These are phyloP conservation scores for Starmerella tilneyi DNA, from an alignment of 805 yeast species.

Conservation along the genomic window DNA sequence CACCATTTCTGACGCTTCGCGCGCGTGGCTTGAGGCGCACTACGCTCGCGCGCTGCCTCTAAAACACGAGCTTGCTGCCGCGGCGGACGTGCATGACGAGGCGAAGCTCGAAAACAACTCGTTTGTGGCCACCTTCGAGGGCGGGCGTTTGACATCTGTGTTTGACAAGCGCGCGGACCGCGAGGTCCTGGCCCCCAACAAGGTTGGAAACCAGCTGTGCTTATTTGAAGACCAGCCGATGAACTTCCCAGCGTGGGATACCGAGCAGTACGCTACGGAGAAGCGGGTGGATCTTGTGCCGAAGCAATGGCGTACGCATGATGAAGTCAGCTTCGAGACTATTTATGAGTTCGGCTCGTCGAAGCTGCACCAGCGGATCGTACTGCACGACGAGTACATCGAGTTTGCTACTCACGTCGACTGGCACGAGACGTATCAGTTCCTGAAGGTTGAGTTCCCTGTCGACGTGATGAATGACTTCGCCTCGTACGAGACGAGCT, in stretches of 20 bases:
- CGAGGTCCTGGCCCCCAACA: constrained; percentile 59
- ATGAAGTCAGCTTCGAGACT: constrained; percentile 10
- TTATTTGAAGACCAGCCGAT: constrained; percentile 84
- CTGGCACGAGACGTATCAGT: constrained; percentile 83
- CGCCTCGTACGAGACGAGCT: constrained; percentile 89
- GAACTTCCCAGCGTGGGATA: constrained; percentile 95
- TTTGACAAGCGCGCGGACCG: constrained; percentile 46
- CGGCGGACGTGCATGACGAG: background rate
- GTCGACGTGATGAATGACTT: constrained; percentile 64
- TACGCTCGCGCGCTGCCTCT: constrained; percentile 7
- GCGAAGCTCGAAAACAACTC: constrained; percentile 48
- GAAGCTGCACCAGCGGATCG: constrained; percentile 16
- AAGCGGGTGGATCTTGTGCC: constrained; percentile 45
- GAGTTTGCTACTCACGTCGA: constrained; percentile 46
- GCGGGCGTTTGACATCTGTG: constrained; percentile 55
- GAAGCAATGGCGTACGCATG: constrained; percentile 12
- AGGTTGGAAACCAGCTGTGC: constrained; percentile 69
- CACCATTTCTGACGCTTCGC: constrained; percentile 1
- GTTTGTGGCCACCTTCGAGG: constrained; percentile 49
- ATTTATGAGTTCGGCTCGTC: constrained; percentile 19
- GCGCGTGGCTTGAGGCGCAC: constrained; percentile 8
- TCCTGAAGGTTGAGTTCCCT: constrained; percentile 90
- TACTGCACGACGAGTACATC: constrained; percentile 34
- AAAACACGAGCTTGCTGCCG: background rate
- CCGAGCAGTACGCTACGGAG: constrained; percentile 77